Evolutionary conservation across 176 grass and related monocot genomes (phyloP).

Genomic region (Oryza rufipogon): DNA sequence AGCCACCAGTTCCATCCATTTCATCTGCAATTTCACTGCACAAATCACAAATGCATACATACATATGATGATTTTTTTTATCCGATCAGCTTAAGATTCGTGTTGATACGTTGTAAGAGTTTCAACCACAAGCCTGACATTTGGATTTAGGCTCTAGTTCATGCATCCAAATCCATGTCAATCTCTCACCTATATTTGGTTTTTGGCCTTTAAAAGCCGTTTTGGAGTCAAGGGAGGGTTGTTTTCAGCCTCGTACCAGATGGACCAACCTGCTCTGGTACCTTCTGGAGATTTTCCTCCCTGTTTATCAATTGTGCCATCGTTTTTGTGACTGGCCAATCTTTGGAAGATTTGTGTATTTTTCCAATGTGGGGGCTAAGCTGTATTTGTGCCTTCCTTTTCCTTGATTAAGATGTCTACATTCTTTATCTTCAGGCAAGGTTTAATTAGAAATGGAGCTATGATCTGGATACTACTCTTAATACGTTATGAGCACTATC

Average conservation of each 20-base stretch:
- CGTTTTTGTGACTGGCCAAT: neutral
- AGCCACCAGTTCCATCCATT: neutral
- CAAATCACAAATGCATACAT: neutral
- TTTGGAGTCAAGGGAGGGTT: slow-evolving; percentile 28
- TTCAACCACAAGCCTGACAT: slow-evolving; percentile 33
- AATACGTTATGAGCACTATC: neutral
- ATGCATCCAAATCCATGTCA: slow-evolving; percentile 21
- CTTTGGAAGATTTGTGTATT: neutral
- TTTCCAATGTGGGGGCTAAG: slow-evolving; percentile 10
- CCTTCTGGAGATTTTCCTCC: slow-evolving; percentile 36
- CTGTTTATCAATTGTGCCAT: neutral
- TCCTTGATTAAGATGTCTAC: slow-evolving; percentile 20
- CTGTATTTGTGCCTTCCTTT: neutral
- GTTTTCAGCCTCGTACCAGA: slow-evolving; percentile 37
- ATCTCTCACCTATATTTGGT: slow-evolving; percentile 32
- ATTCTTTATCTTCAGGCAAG: slow-evolving; percentile 7
- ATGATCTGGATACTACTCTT: slow-evolving; percentile 26
- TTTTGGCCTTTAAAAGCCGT: neutral
- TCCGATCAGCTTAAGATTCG: neutral
- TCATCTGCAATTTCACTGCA: slow-evolving; percentile 3
- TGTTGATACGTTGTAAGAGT: slow-evolving; percentile 7
- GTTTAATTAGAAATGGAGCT: slow-evolving; percentile 10
- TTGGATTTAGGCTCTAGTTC: slow-evolving; percentile 4
- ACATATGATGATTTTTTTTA: neutral
- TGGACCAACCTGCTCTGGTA: slow-evolving; percentile 42